These are phyloP conservation scores for Casuarina cunninghamiana DNA, from an alignment of 306 rosid genomes.

Conservation along the genomic window DNA sequence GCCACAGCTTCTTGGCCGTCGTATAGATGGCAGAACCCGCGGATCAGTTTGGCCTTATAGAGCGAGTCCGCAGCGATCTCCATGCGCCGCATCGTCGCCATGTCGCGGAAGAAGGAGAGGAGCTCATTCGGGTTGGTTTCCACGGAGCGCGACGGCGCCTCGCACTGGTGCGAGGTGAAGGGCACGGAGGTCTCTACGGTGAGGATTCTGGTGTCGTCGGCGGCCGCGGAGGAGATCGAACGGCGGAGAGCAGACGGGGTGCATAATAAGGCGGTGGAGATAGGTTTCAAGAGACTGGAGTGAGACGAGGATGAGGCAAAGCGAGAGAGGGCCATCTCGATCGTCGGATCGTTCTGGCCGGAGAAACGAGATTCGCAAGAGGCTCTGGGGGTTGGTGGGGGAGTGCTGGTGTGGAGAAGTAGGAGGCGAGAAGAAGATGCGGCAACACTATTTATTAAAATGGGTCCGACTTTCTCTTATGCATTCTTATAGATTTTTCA, in stretches of 20 bases:
- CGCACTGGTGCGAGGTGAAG: constrained; percentile 71
- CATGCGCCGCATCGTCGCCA: constrained; percentile 90
- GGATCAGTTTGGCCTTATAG: constrained; percentile 87
- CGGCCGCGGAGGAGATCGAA: constrained; percentile 40
- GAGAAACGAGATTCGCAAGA: background rate
- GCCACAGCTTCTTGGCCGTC: constrained; percentile 95
- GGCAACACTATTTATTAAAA: background rate
- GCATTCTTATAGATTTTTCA: too few species aligned
- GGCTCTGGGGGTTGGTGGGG: background rate
- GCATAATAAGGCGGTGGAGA: constrained; percentile 40
- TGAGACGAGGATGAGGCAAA: constrained; percentile 40
- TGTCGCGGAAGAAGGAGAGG: constrained; percentile 59
- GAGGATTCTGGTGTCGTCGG: constrained; percentile 41
- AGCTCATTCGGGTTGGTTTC: constrained; percentile 65
- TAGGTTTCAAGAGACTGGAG: constrained; percentile 48
- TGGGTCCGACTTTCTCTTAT: background rate
- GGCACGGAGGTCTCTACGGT: constrained; percentile 77
- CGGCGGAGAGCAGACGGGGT: constrained; percentile 41
- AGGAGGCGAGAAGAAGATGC: background rate
- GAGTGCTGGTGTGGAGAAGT: background rate
- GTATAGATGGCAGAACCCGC: constrained; percentile 93
- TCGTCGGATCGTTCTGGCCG: constrained; percentile 17
- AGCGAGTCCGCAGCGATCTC: constrained; percentile 97
- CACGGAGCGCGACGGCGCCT: constrained; percentile 72
- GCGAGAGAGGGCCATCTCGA: constrained; percentile 62